Evolutionary conservation across 2,329 filamentous ascomycete genomes (phyloP).

Genomic region (Aureobasidium sp.): DNA sequence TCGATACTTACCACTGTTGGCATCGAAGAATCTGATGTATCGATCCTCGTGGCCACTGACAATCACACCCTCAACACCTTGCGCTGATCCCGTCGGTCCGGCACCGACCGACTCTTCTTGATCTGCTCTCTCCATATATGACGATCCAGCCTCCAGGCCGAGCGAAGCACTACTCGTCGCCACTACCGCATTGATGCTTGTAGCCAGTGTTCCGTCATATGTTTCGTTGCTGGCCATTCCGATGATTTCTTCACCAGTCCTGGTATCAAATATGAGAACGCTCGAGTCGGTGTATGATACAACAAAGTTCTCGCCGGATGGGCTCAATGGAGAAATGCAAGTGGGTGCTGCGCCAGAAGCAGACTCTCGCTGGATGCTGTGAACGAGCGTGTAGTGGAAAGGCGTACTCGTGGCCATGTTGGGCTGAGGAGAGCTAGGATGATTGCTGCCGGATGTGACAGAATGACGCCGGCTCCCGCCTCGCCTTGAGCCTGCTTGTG

Average conservation of each 20-base stretch:
- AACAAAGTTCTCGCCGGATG: constrained; percentile 79
- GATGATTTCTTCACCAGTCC: constrained; percentile 83
- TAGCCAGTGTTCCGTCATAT: constrained; percentile 78
- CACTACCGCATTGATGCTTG: constrained; percentile 82
- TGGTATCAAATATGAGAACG: constrained; percentile 85
- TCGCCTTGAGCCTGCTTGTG: constrained; percentile 64
- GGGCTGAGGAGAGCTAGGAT: constrained; percentile 83
- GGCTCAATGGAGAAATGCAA: constrained; percentile 82
- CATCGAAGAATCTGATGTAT: constrained; percentile 95
- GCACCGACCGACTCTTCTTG: constrained; percentile 70
- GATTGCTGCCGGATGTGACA: constrained; percentile 88
- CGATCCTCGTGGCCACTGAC: constrained; percentile 96
- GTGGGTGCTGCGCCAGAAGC: constrained; percentile 62
- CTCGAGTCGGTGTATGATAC: constrained; percentile 88
- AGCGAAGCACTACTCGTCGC: constrained; percentile 60
- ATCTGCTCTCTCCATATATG: constrained; percentile 54
- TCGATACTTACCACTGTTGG: constrained; percentile 82
- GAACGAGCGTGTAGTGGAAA: constrained; percentile 81
- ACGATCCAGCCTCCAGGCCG: constrained; percentile 66
- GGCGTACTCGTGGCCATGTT: constrained; percentile 77
- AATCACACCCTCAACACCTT: constrained; percentile 76
- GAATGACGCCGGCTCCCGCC: constrained; percentile 80
- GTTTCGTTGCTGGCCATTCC: constrained; percentile 92
- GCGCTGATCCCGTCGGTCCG: constrained; percentile 75
- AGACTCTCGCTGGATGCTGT: constrained; percentile 64